Conservation (phyloP, 371 early-diverging fungal species). For the Agmasoma carcini region DNA sequence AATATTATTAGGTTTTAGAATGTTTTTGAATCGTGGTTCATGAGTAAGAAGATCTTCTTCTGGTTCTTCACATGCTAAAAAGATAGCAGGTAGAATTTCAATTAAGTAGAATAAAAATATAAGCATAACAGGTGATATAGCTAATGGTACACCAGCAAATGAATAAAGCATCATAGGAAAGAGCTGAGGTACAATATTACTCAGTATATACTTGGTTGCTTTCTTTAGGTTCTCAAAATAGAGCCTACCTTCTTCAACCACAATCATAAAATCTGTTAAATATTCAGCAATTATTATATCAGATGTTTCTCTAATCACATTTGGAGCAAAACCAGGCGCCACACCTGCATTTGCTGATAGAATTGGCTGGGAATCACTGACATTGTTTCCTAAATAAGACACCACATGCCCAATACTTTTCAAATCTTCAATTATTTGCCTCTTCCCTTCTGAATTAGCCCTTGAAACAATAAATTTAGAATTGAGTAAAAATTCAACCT, state of each 20-base stretch:
- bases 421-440: slow-evolving; percentile 65
- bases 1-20: neutral
- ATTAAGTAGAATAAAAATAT: slow-evolving; percentile 75
- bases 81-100: slow-evolving; percentile 66
- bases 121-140: slow-evolving; percentile 65
- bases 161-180: slow-evolving; percentile 21
- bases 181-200: slow-evolving; percentile 63
- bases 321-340: slow-evolving; percentile 73
- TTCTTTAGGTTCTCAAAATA: slow-evolving; percentile 83
- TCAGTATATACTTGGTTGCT: slow-evolving; percentile 69
- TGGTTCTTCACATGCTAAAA: slow-evolving; percentile 76
- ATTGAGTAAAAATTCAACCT: too few species aligned
- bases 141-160: slow-evolving; percentile 63
- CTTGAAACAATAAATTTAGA: slow-evolving; percentile 65
- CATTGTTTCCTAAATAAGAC: slow-evolving; percentile 78
- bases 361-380: slow-evolving; percentile 75
- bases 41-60: slow-evolving; percentile 72
- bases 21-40: slow-evolving; percentile 59
- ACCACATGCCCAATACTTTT: slow-evolving; percentile 70
- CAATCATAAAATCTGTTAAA: slow-evolving; percentile 68
- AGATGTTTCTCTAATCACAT: slow-evolving; percentile 85
- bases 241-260: slow-evolving; percentile 64
- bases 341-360: slow-evolving; percentile 87
- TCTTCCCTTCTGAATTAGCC: slow-evolving; percentile 71
- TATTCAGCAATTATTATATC: slow-evolving; percentile 86